These are phyloP conservation scores for Spergularia azorica DNA, from an alignment of 179 eudicot genomes.

Conservation along the genomic window DNA sequence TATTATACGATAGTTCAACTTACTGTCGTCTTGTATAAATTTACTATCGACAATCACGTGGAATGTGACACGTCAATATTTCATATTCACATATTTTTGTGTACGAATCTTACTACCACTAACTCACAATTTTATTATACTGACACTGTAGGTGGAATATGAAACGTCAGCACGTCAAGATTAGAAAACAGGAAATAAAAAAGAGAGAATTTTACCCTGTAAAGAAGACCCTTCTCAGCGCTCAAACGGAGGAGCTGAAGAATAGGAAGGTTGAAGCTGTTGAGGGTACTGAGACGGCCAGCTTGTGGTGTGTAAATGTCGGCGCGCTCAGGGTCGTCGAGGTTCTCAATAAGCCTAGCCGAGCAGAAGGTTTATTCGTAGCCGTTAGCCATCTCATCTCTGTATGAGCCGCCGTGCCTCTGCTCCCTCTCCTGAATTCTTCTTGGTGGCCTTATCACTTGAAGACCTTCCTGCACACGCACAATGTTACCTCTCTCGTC, in stretches of 20 bases:
- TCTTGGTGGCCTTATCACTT: constrained; percentile 57
- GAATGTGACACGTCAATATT: neutral
- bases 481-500: constrained; percentile 75
- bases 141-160: neutral
- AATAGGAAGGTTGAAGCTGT: constrained; percentile 59
- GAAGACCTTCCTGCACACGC: constrained; percentile 43
- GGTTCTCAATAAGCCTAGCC: constrained; percentile 44
- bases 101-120: too few species aligned
- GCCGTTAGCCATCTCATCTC: constrained; percentile 36
- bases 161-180: neutral
- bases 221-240: constrained; percentile 61
- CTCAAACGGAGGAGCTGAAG: constrained; percentile 56
- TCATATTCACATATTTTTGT: too few species aligned
- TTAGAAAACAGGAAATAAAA: neutral
- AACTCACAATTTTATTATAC: too few species aligned
- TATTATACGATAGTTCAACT: too few species aligned
- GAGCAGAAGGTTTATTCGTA: constrained; percentile 69
- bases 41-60: too few species aligned
- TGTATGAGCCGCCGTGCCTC: neutral
- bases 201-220: constrained; percentile 41
- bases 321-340: constrained; percentile 49
- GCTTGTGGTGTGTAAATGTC: constrained; percentile 67
- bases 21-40: too few species aligned
- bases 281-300: constrained; percentile 52
- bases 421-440: constrained; percentile 18